Conservation (phyloP, 371 early-diverging fungal species). For the Actinomortierella ambigua region DNA sequence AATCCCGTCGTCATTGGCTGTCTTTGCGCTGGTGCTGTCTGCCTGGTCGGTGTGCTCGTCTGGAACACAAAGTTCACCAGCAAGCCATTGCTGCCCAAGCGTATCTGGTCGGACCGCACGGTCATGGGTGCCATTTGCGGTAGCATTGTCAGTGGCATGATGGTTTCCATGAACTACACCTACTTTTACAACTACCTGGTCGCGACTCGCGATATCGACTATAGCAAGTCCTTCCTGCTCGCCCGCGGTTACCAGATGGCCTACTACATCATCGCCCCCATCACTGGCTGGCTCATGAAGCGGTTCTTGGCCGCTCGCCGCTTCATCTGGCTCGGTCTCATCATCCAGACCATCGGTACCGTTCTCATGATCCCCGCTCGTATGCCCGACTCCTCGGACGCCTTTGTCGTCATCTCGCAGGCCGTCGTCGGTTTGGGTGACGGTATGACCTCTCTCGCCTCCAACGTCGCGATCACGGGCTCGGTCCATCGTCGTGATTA, state of each 20-base stretch:
- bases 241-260: conserved; percentile 9
- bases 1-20: conserved; percentile 10
- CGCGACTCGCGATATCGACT: conserved; percentile 7
- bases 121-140: conserved; percentile 10
- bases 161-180: conserved; percentile 12
- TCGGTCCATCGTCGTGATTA: conserved; percentile 9
- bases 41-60: neutral
- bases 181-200: conserved; percentile 12
- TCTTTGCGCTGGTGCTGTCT: conserved; percentile 4
- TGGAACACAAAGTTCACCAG: conserved; percentile 11
- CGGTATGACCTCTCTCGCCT: conserved; percentile 29
- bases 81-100: conserved; percentile 13
- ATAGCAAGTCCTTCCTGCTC: neutral
- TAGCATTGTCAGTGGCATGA: conserved; percentile 5
- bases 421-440: conserved; percentile 44
- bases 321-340: conserved; percentile 17
- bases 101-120: conserved; percentile 17
- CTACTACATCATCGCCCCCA: neutral
- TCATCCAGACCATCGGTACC: conserved; percentile 33
- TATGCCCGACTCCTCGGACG: conserved; percentile 31
- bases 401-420: conserved; percentile 43
- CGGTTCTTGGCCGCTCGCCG: conserved; percentile 6
- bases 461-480: conserved; percentile 10
- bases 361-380: conserved; percentile 51
- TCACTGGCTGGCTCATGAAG: conserved; percentile 11